phyloP scores from a whole-genome alignment of 441 rosid genomes.

The Gossypium gossypioides region DNA sequence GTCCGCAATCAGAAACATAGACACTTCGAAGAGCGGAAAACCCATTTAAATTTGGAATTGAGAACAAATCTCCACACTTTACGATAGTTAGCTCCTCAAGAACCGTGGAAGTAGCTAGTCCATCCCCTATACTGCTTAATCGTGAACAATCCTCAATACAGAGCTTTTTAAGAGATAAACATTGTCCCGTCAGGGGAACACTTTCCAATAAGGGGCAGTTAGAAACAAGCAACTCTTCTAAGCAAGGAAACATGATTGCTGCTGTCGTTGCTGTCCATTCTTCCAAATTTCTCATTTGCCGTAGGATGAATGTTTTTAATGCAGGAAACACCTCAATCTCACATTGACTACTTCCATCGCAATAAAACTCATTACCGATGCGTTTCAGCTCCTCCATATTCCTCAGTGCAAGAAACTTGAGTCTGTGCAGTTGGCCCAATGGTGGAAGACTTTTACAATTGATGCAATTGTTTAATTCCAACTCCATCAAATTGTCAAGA shows the following conservation, averaged over 20 bases:
- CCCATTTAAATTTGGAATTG: neutral
- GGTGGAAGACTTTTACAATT: neutral
- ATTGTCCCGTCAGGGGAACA: neutral
- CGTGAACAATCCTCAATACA: neutral
- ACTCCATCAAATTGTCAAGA: slow-evolving; percentile 8
- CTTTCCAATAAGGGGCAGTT: neutral
- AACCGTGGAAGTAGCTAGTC: neutral
- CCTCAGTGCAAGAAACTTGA: neutral
- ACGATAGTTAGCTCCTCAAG: neutral
- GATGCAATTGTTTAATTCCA: neutral
- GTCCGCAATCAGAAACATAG: neutral
- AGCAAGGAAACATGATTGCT: neutral
- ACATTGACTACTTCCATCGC: neutral
- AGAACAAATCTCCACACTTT: neutral
- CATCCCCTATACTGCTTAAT: neutral
- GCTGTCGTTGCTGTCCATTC: slow-evolving; percentile 1
- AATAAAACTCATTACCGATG: neutral
- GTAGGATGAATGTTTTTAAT: neutral
- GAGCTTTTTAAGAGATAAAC: neutral
- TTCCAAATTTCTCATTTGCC: neutral
- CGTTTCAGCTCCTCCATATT: neutral
- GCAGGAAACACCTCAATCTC: slow-evolving; percentile 7
- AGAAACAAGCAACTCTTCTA: neutral
- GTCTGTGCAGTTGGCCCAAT: slow-evolving; percentile 12
- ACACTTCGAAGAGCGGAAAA: neutral